Evolutionary conservation across 2,329 filamentous ascomycete species (phyloP).

Genomic region (Diaporthe citri): DNA sequence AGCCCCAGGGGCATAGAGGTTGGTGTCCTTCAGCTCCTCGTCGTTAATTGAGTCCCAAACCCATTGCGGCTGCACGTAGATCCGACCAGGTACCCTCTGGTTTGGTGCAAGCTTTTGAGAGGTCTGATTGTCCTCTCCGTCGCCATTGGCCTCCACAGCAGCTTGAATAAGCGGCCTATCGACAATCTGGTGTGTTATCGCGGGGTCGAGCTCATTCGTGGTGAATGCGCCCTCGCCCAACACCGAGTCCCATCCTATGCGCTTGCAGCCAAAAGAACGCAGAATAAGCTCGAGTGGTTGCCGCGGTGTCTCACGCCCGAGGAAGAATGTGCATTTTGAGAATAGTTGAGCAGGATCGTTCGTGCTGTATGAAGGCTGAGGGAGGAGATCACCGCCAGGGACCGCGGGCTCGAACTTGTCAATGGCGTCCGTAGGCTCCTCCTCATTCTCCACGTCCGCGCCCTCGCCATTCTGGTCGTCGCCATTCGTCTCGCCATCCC

Average conservation of each 20-base stretch:
- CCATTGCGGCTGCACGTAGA: slow-evolving; percentile 97
- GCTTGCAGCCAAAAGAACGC: slow-evolving; percentile 93
- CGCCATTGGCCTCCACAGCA: slow-evolving; percentile 61
- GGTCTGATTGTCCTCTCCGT: slow-evolving; percentile 72
- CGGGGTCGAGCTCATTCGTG: slow-evolving; percentile 85
- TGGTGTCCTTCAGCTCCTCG: slow-evolving; percentile 86
- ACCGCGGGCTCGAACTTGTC: slow-evolving; percentile 93
- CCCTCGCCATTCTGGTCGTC: slow-evolving; percentile 56
- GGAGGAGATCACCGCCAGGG: slow-evolving; percentile 86
- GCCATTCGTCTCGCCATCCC: slow-evolving; percentile 59
- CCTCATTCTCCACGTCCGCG: slow-evolving; percentile 57
- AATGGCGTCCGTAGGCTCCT: slow-evolving; percentile 72
- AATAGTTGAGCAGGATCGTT: slow-evolving; percentile 83
- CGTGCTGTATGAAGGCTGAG: slow-evolving; percentile 78
- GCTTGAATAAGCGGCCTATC: slow-evolving; percentile 85
- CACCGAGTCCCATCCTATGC: slow-evolving; percentile 93
- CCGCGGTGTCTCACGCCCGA: slow-evolving; percentile 93
- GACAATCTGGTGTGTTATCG: slow-evolving; percentile 96
- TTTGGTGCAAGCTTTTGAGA: slow-evolving; percentile 70
- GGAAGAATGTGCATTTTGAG: slow-evolving; percentile 88
- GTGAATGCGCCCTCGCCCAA: slow-evolving; percentile 94
- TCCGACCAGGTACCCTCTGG: slow-evolving; percentile 87
- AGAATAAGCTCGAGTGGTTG: slow-evolving; percentile 93
- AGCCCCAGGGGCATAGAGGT: slow-evolving; percentile 90
- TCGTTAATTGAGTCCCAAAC: slow-evolving; percentile 98